A percentile compares a stretch with the other conserved stretches of the same genome.
phyloP scores from a whole-genome alignment of 163 green algal species.

The Scenedesmus sp. region DNA sequence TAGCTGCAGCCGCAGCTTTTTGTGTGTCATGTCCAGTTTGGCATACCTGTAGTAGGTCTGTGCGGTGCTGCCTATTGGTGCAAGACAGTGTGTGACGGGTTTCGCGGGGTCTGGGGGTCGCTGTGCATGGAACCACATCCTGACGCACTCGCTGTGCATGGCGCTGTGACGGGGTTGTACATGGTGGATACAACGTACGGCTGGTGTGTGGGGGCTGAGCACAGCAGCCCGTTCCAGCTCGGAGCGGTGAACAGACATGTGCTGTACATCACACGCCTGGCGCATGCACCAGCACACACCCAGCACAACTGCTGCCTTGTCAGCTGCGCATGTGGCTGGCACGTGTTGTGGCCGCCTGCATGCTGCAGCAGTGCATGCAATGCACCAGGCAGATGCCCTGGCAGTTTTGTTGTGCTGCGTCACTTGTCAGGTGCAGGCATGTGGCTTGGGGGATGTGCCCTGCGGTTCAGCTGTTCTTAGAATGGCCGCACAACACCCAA shows the following conservation, averaged over 20 bases:
- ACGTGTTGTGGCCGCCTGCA: not conserved
- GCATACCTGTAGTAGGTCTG: not conserved
- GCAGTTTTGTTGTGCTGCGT: not conserved
- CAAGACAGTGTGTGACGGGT: not conserved
- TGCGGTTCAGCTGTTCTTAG: not conserved
- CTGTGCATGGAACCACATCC: not conserved
- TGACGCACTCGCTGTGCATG: not conserved
- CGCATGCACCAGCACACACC: not conserved
- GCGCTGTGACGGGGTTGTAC: not conserved
- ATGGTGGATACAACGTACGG: not conserved
- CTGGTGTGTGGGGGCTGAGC: not conserved
- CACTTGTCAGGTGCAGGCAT: not conserved
- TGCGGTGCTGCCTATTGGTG: not conserved
- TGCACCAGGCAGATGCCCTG: not conserved
- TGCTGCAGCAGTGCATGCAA: not conserved
- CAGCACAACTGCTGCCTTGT: not conserved
- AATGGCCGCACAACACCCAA: not conserved
- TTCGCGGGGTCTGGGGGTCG: not conserved
- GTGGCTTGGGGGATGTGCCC: not conserved
- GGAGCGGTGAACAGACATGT: not conserved
- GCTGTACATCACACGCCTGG: not conserved
- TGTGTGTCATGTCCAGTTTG: not conserved
- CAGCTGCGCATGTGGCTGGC: not conserved
- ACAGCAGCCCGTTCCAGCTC: not conserved
- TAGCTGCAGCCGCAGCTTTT: not conserved